A percentile compares a stretch with the other conserved stretches of the same genome.
phyloP scores from a whole-genome alignment of 75 land plant genomes.

The Isoetes taiwanensis region DNA sequence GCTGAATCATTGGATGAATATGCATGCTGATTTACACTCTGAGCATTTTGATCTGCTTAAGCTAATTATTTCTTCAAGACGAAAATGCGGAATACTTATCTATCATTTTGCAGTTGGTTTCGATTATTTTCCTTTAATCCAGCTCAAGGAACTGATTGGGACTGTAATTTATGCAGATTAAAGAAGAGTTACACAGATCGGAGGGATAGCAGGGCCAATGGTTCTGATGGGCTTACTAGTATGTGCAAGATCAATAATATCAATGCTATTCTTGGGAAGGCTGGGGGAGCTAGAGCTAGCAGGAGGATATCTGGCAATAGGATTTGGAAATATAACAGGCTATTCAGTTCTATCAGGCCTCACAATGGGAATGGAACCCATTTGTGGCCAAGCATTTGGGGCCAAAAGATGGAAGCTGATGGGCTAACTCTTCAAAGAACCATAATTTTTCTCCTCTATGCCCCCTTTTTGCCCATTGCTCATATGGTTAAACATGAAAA shows the following conservation, averaged over 20 bases:
- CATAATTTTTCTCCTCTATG: neutral
- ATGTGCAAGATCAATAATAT: neutral
- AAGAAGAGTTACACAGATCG: constrained; percentile 20
- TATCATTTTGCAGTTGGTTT: no score
- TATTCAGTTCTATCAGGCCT: constrained; percentile 5
- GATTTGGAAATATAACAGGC: constrained; percentile 1
- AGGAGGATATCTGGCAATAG: neutral
- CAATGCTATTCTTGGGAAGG: neutral
- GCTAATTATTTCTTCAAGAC: no score
- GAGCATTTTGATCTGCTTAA: no score
- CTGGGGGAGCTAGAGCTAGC: constrained; percentile 8
- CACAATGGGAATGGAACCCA: constrained; percentile 5
- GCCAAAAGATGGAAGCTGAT: constrained; percentile 2
- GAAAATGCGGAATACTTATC: no score
- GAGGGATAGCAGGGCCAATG: neutral
- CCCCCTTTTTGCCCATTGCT: neutral
- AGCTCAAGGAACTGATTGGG: no score
- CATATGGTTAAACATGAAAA: neutral
- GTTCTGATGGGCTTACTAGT: neutral
- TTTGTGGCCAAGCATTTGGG: constrained; percentile 3
- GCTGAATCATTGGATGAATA: no score
- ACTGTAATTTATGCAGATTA: no score
- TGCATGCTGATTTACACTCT: no score
- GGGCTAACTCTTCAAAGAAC: constrained; percentile 1
- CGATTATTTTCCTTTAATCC: no score